phyloP scores from a whole-genome alignment of 164 flowering plant species.

The Amborella trichopoda region DNA sequence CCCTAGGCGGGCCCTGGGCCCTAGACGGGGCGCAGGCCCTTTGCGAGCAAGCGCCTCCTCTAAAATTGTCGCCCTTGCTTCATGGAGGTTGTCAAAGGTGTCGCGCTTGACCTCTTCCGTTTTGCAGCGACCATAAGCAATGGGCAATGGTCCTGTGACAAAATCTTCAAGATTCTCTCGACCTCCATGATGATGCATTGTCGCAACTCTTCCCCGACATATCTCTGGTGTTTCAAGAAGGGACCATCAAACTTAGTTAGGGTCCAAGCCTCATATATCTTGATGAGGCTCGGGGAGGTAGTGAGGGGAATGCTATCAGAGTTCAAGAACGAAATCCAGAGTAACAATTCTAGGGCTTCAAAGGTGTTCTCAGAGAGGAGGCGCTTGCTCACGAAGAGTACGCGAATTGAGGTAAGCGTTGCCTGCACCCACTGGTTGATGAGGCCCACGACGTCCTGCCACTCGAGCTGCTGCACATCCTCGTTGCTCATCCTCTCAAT shows the following conservation, averaged over 20 bases:
- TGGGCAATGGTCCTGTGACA: conserved; percentile 72
- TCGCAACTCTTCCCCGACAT: conserved; percentile 56
- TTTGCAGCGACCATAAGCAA: conserved; percentile 85
- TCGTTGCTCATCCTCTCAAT: conserved; percentile 72
- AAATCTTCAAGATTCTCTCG: conserved; percentile 72
- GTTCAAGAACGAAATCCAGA: conserved; percentile 69
- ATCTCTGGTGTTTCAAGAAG: conserved; percentile 43
- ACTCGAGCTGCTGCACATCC: conserved; percentile 57
- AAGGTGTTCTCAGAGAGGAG: conserved; percentile 23
- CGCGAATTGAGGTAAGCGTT: conserved; percentile 51
- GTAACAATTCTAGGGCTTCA: conserved; percentile 34
- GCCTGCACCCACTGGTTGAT: conserved; percentile 83
- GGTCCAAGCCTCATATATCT: conserved; percentile 55
- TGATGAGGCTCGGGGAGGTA: conserved; percentile 66
- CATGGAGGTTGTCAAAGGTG: conserved; percentile 61
- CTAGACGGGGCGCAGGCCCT: conserved; percentile 54
- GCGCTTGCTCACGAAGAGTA: conserved; percentile 35
- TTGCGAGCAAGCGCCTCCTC: conserved; percentile 24
- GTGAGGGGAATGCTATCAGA: conserved; percentile 68
- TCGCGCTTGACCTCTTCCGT: conserved; percentile 57
- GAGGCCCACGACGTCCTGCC: conserved; percentile 58
- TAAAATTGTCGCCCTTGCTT: conserved; percentile 42
- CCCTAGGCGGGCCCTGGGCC: no score
- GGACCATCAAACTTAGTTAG: conserved; percentile 45
- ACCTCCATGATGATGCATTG: conserved; percentile 62